Conservation (phyloP, 2,329 filamentous ascomycete genomes). For the Aspergillus novoparasiticus region DNA sequence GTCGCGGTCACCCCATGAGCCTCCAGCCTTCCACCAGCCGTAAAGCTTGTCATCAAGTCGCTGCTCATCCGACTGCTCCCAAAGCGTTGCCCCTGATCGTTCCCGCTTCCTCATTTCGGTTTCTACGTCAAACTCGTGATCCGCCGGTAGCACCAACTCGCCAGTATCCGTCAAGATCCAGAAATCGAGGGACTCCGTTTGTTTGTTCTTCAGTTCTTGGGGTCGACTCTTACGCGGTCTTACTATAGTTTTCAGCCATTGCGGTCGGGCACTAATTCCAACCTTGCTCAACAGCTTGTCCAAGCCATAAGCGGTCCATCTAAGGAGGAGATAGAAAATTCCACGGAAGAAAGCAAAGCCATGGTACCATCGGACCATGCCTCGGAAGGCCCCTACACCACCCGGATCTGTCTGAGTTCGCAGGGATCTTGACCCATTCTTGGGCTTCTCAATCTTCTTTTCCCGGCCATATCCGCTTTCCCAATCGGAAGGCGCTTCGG, state of each 20-base stretch:
- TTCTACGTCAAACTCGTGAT: slow-evolving; percentile 77
- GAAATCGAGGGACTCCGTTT: slow-evolving; percentile 49
- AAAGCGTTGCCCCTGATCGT: slow-evolving; percentile 42
- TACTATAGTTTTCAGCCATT: slow-evolving; percentile 57
- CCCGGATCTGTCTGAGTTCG: slow-evolving; percentile 47
- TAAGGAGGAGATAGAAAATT: slow-evolving; percentile 67
- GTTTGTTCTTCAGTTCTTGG: slow-evolving; percentile 15
- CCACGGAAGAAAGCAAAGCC: slow-evolving; percentile 73
- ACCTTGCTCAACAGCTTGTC: slow-evolving; percentile 59
- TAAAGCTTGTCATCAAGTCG: slow-evolving; percentile 76
- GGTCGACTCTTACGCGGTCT: slow-evolving; percentile 29
- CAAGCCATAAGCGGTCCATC: slow-evolving; percentile 59
- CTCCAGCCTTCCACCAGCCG: slow-evolving; percentile 79
- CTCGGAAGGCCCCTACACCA: slow-evolving; percentile 77
- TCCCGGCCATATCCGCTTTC: slow-evolving; percentile 51
- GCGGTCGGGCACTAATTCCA: slow-evolving; percentile 64
- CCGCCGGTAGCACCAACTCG: slow-evolving; percentile 57
- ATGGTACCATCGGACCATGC: slow-evolving; percentile 76
- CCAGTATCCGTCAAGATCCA: slow-evolving; percentile 58
- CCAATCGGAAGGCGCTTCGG: slow-evolving; percentile 39
- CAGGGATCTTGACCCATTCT: slow-evolving; percentile 35
- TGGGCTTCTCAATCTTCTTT: slow-evolving; percentile 46
- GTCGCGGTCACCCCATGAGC: slow-evolving; percentile 83
- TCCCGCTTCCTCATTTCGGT: slow-evolving; percentile 70
- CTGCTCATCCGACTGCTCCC: slow-evolving; percentile 59